Evolutionary conservation across 2,329 filamentous ascomycete genomes (phyloP).

Genomic region (Fusarium annulatum): DNA sequence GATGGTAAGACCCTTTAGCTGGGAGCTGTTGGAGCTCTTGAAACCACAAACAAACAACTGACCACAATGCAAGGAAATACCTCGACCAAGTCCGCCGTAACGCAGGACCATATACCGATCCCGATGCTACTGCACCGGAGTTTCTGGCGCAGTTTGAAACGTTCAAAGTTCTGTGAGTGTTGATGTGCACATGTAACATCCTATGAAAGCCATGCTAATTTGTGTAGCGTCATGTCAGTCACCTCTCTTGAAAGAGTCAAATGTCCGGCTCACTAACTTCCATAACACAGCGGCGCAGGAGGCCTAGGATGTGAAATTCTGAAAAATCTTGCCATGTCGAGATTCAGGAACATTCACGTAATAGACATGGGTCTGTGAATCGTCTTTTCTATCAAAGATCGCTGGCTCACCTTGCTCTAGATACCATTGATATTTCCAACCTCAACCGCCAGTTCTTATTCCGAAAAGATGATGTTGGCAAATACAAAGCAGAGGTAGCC

Average conservation of each 20-base stretch:
- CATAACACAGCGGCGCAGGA: constrained; percentile 78
- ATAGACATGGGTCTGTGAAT: constrained; percentile 90
- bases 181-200: neutral
- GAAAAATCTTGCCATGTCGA: constrained; percentile 94
- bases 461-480: constrained; percentile 89
- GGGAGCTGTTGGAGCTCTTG: constrained; percentile 24
- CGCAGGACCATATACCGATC: constrained; percentile 83
- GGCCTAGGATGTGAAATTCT: constrained; percentile 96
- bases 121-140: constrained; percentile 64
- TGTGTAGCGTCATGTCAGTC: constrained; percentile 62
- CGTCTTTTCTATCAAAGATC: neutral
- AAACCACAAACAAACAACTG: constrained; percentile 3
- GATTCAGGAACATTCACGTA: constrained; percentile 97
- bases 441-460: constrained; percentile 98
- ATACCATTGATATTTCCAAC: constrained; percentile 98
- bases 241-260: constrained; percentile 12
- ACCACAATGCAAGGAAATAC: constrained; percentile 72
- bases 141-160: constrained; percentile 69
- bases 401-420: constrained; percentile 55
- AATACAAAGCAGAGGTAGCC: constrained; percentile 92
- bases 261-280: constrained; percentile 28
- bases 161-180: constrained; percentile 78
- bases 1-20: constrained; percentile 48
- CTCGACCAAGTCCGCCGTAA: constrained; percentile 83
- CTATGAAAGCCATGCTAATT: constrained; percentile 22